Conservation (phyloP, 305 asterid species). For the Fraxinus greggii region DNA sequence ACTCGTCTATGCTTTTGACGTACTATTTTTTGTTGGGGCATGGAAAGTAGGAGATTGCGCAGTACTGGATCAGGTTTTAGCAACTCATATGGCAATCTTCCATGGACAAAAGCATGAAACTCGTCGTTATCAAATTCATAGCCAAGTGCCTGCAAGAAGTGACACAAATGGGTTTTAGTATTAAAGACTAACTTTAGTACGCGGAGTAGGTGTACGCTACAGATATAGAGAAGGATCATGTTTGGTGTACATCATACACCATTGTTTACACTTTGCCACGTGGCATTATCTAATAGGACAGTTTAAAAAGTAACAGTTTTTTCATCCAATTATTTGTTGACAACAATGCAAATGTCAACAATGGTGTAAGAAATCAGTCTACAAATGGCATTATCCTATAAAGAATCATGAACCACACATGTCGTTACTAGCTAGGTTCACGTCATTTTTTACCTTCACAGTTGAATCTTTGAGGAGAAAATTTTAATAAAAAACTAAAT, state of each 20-base stretch:
- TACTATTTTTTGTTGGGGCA: constrained; percentile 82
- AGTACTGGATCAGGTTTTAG: constrained; percentile 70
- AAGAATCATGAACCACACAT: background rate
- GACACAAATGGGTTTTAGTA: background rate
- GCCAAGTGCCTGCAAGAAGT: constrained; percentile 54
- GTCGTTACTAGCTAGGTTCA: background rate
- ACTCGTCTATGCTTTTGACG: constrained; percentile 10
- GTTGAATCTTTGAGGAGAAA: background rate
- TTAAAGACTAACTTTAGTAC: background rate
- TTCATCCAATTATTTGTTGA: too few relatives aligned
- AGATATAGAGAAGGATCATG: too few relatives aligned
- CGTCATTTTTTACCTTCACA: background rate
- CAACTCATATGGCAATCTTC: constrained; percentile 70
- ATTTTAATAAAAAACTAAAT: background rate
- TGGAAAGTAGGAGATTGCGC: constrained; percentile 68
- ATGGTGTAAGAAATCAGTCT: too few relatives aligned
- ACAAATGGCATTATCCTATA: background rate
- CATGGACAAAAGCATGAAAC: constrained; percentile 83
- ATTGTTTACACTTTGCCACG: too few relatives aligned
- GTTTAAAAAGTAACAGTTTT: too few relatives aligned
- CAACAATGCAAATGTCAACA: too few relatives aligned
- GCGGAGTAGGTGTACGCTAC: background rate
- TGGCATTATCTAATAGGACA: too few relatives aligned
- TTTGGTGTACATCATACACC: too few relatives aligned
- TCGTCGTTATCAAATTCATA: constrained; percentile 72